Conservation (phyloP, 345 rosid species). For the Aethionema arabicum region DNA sequence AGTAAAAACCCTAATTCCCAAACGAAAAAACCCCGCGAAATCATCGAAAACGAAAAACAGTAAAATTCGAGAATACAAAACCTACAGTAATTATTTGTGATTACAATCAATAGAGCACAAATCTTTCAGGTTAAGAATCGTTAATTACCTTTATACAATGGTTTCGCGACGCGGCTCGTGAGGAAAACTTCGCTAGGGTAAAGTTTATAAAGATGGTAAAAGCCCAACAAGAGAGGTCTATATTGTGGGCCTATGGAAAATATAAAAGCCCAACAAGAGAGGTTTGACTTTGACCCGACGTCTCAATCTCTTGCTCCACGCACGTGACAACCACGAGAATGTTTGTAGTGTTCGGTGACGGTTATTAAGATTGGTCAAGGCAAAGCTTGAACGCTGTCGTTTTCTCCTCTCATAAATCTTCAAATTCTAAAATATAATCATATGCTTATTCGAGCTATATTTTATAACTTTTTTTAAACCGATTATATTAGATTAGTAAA, state of each 20-base stretch:
- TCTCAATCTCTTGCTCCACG: slow-evolving; percentile 34
- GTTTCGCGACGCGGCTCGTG: slow-evolving; percentile 28
- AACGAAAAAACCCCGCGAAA: too few relatives aligned
- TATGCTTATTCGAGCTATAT: neutral
- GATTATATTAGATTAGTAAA: too few relatives aligned
- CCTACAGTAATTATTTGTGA: neutral
- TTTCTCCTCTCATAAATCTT: slow-evolving; percentile 16
- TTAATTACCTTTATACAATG: slow-evolving; percentile 28
- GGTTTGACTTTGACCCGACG: slow-evolving; percentile 27
- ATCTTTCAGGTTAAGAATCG: neutral
- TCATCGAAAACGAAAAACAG: neutral
- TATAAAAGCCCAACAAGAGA: slow-evolving; percentile 8
- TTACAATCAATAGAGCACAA: neutral
- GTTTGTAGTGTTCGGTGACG: too few relatives aligned
- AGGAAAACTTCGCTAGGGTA: slow-evolving; percentile 20
- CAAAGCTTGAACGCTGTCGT: slow-evolving; percentile 28
- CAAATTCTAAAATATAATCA: neutral
- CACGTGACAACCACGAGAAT: slow-evolving; percentile 34
- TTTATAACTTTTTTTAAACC: too few relatives aligned
- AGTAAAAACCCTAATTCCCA: neutral
- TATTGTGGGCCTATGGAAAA: neutral
- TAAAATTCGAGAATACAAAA: neutral
- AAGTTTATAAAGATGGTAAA: slow-evolving; percentile 5
- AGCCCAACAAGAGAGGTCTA: slow-evolving; percentile 12
- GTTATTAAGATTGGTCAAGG: slow-evolving; percentile 14